These are phyloP conservation scores for Trametes sanguinea DNA, from an alignment of 768 basidiomycete genomes.

Conservation along the genomic window DNA sequence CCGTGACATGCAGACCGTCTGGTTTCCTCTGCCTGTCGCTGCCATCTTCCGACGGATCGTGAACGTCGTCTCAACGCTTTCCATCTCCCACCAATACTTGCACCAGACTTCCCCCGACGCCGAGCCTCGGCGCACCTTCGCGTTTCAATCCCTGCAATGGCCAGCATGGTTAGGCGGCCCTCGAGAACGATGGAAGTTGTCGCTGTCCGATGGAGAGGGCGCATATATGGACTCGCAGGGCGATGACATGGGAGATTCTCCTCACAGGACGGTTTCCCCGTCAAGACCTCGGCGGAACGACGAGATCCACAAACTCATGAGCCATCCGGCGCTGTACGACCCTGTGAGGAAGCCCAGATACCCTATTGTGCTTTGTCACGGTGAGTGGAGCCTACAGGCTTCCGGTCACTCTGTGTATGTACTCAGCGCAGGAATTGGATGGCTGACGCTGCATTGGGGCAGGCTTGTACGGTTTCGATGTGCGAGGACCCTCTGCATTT, in stretches of 20 bases:
- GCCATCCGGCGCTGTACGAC: conserved; percentile 76
- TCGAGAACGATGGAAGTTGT: not conserved
- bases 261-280: conserved; percentile 4
- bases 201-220: not conserved
- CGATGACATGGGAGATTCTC: not conserved
- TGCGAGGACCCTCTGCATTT: conserved; percentile 79
- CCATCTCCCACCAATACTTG: conserved; percentile 67
- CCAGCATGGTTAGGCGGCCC: conserved; percentile 12
- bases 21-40: conserved; percentile 60
- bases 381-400: conserved; percentile 42
- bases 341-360: conserved; percentile 80
- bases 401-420: not conserved
- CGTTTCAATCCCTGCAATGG: conserved; percentile 21
- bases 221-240: not conserved
- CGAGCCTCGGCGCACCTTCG: not conserved
- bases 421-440: too few relatives aligned
- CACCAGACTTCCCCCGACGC: conserved; percentile 32
- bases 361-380: conserved; percentile 95
- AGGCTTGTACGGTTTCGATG: conserved; percentile 96
- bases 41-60: conserved; percentile 64
- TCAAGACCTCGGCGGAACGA: conserved; percentile 38
- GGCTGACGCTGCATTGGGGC: not conserved
- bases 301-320: conserved; percentile 67
- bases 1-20: conserved; percentile 44
- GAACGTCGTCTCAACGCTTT: conserved; percentile 68